Evolutionary conservation across 2,329 filamentous ascomycete genomes (phyloP).

Genomic region (Venturia effusa): DNA sequence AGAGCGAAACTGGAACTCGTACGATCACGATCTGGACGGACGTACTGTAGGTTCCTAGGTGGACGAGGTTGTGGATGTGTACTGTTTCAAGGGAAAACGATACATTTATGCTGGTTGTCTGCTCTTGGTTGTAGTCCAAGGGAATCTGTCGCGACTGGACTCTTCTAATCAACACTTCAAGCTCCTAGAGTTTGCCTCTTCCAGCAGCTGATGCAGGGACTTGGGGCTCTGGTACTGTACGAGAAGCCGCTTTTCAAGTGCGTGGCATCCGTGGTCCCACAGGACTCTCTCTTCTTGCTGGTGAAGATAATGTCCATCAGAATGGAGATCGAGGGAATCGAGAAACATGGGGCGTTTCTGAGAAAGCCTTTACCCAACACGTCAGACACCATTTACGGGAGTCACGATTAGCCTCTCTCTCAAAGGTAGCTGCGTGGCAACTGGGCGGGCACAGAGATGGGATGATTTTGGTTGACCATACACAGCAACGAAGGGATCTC

Average conservation of each 20-base stretch:
- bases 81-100: neutral
- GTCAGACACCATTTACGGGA: no score
- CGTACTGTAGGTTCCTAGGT: neutral
- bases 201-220: neutral
- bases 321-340: neutral
- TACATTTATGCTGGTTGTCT: neutral
- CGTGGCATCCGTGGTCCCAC: neutral
- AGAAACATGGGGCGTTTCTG: neutral
- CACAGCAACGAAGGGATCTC: neutral
- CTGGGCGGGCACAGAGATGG: neutral
- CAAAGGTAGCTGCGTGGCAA: neutral
- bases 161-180: neutral
- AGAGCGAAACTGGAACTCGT: neutral
- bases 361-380: neutral
- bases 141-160: neutral
- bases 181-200: neutral
- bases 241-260: neutral
- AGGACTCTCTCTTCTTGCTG: neutral
- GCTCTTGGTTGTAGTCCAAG: no score
- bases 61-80: neutral
- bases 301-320: neutral
- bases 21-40: neutral
- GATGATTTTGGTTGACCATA: neutral
- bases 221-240: neutral
- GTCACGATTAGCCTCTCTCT: neutral